These are phyloP conservation scores for Ballota nigra DNA, from an alignment of 257 asterid genomes.

Conservation along the genomic window DNA sequence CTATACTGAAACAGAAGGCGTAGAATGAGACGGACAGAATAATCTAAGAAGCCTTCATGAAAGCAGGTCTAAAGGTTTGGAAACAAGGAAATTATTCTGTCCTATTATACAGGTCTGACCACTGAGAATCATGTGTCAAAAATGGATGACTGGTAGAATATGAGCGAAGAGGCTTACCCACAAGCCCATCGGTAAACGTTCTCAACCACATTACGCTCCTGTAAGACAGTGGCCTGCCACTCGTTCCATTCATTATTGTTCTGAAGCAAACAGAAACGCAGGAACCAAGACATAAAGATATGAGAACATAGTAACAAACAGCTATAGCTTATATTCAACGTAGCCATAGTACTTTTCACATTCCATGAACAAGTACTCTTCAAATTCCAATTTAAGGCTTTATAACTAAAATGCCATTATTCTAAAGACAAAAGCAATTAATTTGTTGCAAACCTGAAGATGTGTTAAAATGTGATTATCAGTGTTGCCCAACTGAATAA, in stretches of 20 bases:
- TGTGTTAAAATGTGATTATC: slow-evolving; percentile 43
- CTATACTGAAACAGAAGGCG: background rate
- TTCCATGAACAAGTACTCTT: too few relatives aligned
- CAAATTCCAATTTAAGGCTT: background rate
- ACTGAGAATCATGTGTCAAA: background rate
- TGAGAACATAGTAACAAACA: background rate
- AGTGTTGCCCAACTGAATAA: slow-evolving; percentile 59
- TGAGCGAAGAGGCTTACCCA: slow-evolving; percentile 57
- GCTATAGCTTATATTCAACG: background rate
- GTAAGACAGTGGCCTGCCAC: slow-evolving; percentile 74
- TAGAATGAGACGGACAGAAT: background rate
- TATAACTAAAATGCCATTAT: background rate
- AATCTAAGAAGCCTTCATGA: background rate
- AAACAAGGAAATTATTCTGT: background rate
- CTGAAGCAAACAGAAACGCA: slow-evolving; percentile 39
- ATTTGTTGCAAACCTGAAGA: slow-evolving; percentile 55
- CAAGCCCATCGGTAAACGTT: slow-evolving; percentile 96
- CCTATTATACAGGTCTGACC: slow-evolving; percentile 12
- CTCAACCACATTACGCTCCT: slow-evolving; percentile 74
- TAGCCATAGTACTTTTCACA: background rate
- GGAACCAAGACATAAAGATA: background rate
- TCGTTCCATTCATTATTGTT: slow-evolving; percentile 72
- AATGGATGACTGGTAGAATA: slow-evolving; percentile 6
- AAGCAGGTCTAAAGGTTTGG: background rate
- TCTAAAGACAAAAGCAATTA: background rate